A percentile compares a stretch with the other conserved stretches of the same genome.
phyloP scores from a whole-genome alignment of 2,329 filamentous ascomycete genomes.

The Thelonectria discophora region DNA sequence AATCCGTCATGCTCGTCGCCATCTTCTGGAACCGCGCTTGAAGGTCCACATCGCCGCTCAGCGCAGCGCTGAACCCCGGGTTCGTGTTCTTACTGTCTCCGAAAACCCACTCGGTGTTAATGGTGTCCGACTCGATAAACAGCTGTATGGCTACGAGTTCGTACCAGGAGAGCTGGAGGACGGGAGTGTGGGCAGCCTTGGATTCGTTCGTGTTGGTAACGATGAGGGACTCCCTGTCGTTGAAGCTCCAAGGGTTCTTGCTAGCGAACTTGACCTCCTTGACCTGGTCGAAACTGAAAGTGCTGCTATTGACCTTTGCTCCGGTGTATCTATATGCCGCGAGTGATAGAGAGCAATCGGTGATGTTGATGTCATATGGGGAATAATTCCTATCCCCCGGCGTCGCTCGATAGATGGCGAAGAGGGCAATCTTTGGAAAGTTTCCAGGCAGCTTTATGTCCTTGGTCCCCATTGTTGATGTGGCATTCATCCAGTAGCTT shows the following conservation, averaged over 20 bases:
- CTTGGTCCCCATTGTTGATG: neutral
- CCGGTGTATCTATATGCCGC: neutral
- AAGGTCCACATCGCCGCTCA: slow-evolving; percentile 20
- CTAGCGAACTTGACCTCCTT: neutral
- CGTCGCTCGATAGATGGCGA: slow-evolving; percentile 24
- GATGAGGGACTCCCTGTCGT: neutral
- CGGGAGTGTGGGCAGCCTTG: neutral
- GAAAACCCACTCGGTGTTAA: slow-evolving; percentile 11
- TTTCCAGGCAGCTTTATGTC: neutral
- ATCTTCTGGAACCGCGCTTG: slow-evolving; percentile 7
- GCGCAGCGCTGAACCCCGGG: slow-evolving; percentile 14
- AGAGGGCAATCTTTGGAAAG: slow-evolving; percentile 1
- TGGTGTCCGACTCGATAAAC: slow-evolving; percentile 4
- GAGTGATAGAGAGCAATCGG: slow-evolving; percentile 6
- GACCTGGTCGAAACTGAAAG: neutral
- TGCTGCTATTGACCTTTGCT: neutral
- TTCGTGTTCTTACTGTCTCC: slow-evolving; percentile 19
- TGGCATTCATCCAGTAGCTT: slow-evolving; percentile 13
- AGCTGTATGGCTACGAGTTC: slow-evolving; percentile 3
- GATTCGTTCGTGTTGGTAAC: neutral
- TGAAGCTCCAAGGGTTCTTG: neutral
- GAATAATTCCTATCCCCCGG: slow-evolving; percentile 16
- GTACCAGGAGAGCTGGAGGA: neutral
- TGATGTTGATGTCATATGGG: neutral
- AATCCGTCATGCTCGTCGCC: slow-evolving; percentile 25